These are phyloP conservation scores for Zancudomyces culisetae DNA, from an alignment of 371 early-diverging fungal genomes.

Conservation along the genomic window DNA sequence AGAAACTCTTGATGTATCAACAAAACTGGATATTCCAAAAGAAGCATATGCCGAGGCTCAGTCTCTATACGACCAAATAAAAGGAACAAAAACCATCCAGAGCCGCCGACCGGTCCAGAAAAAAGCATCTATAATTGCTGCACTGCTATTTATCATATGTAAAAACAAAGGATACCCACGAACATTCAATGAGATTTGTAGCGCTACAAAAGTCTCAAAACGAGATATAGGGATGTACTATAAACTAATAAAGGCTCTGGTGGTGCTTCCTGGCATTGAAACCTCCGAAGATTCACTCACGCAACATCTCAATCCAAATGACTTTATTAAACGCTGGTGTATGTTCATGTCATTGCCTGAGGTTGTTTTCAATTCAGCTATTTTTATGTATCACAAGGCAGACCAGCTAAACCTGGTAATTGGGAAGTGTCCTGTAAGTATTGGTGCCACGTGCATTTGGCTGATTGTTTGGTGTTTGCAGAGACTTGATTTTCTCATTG, in stretches of 20 bases:
- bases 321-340: constrained; percentile 30
- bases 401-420: constrained; percentile 29
- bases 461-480: constrained; percentile 31
- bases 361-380: constrained; percentile 24
- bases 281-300: constrained; percentile 9
- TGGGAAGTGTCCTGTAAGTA: constrained; percentile 35
- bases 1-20: no score
- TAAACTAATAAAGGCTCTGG: constrained; percentile 29
- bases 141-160: constrained; percentile 32
- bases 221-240: constrained; percentile 35
- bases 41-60: constrained; percentile 25
- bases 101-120: constrained; percentile 37
- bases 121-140: constrained; percentile 31
- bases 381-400: constrained; percentile 27
- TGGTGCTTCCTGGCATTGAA: constrained; percentile 24
- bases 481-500: constrained; percentile 9
- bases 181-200: constrained; percentile 33
- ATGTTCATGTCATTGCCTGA: constrained; percentile 24
- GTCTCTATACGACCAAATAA: constrained; percentile 29
- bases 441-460: constrained; percentile 36
- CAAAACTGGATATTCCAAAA: constrained; percentile 13
- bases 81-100: constrained; percentile 30
- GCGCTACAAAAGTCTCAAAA: constrained; percentile 30
- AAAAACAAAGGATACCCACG: constrained; percentile 29
- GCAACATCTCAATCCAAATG: no score